These are phyloP conservation scores for Metschnikowia bowlesiae DNA, from an alignment of 805 yeast genomes.

Conservation along the genomic window DNA sequence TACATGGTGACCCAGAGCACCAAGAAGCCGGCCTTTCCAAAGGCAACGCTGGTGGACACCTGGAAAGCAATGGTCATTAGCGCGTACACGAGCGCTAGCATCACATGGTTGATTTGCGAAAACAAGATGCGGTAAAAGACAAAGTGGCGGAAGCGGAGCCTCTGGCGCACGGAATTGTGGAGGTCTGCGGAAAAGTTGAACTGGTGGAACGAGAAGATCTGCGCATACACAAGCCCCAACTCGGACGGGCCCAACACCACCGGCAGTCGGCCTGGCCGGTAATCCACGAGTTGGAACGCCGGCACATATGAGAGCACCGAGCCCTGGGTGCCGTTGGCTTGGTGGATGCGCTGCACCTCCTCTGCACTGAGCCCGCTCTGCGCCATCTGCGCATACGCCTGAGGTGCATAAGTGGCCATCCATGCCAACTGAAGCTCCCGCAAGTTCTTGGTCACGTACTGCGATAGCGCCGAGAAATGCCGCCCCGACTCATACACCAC, in stretches of 20 bases:
- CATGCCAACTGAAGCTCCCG: constrained; percentile 17
- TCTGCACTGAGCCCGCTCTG: constrained; percentile 9
- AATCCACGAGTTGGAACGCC: constrained; percentile 19
- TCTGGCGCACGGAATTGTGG: constrained; percentile 17
- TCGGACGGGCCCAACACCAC: constrained; percentile 31
- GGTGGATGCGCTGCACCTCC: constrained; percentile 12
- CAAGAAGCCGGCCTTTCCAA: constrained; percentile 30
- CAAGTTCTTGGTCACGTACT: constrained; percentile 31
- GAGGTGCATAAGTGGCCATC: constrained; percentile 20
- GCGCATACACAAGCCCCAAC: constrained; percentile 31
- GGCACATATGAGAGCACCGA: constrained; percentile 21
- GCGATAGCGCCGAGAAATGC: constrained; percentile 29
- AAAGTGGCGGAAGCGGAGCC: constrained; percentile 23
- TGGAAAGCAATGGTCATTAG: constrained; percentile 30
- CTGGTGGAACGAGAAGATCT: constrained; percentile 31
- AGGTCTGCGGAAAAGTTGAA: constrained; percentile 30
- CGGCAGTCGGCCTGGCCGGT: constrained; percentile 18
- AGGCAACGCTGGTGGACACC: constrained; percentile 22
- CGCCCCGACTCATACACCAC: constrained; percentile 26
- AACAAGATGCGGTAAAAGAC: constrained; percentile 25
- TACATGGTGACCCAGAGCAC: constrained; percentile 32
- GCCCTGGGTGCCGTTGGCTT: constrained; percentile 11
- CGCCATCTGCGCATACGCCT: constrained; percentile 18
- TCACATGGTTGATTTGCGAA: constrained; percentile 27
- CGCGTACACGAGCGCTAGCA: constrained; percentile 27